Evolutionary conservation across 345 rosid genomes (phyloP), one percentile per base, ranked within the genome.

Genomic region (Brassica cretica): DNA sequence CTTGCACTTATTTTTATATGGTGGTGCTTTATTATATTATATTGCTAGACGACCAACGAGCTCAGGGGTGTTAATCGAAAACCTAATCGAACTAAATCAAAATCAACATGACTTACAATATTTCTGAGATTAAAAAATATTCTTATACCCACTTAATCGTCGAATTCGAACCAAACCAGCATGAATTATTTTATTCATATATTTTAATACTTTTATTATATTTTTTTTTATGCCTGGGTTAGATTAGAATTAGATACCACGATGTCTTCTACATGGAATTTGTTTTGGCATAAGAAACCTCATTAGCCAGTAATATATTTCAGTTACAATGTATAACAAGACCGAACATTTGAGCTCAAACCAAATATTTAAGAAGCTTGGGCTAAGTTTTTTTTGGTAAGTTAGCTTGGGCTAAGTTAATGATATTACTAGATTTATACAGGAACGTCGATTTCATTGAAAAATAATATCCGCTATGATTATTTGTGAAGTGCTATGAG

Each of bases 391-490:
- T 21, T 21, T 21, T 21, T 21, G 24, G 24, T 21, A 21, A 21
- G 24, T 21, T 21, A 44, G 25, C 8, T 21, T 60, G 44, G 53
- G 19, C 46, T 59, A 59, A n/a, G 46, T 59, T 76, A 68, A 46
- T 61, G 51, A 76, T 49, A 60, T 5, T 19, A 19, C 53, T 61
- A 68, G 39, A 68, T 68, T 32, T 61, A 44, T 32, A 61, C 53
- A 61, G 24, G 69, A 10, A n/a, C 11, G 16, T 59, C 69, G 63
- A 61, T 51, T 67, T 61, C 33, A 35, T 33, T 74, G 9, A 46
- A 16, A 10, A 33, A n/a, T 14, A 16, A 25, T 5, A 61, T 72
- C 27, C n/a, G 5, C 65, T 53, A 73, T 11, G 19, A 46, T 18
- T 44, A 16, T 63, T 30, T 63, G 33, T 46, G 49, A 46, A 71